phyloP scores from a whole-genome alignment of 2,329 filamentous ascomycete genomes.

The Nigrospora sphaerica region DNA sequence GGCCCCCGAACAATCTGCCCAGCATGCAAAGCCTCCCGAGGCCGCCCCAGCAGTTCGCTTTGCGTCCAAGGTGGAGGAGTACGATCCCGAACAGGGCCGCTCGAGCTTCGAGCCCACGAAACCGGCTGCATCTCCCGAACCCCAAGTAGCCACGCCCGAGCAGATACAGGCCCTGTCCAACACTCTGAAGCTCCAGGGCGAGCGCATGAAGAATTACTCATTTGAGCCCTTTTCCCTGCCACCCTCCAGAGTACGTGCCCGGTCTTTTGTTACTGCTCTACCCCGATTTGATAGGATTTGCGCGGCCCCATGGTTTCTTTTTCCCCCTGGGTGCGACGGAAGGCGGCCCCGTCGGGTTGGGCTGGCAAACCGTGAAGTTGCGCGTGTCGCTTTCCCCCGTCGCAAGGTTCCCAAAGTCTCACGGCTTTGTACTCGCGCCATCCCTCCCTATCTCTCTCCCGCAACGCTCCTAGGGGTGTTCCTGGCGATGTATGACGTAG shows the following conservation, averaged over 20 bases:
- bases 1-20: constrained; percentile 1
- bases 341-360: too few species aligned
- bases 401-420: too few species aligned
- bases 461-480: too few species aligned
- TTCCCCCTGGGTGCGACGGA: too few species aligned
- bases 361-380: too few species aligned
- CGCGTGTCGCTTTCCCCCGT: too few species aligned
- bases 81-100: constrained; percentile 5
- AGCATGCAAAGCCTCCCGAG: constrained; percentile 2
- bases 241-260: constrained; percentile 63
- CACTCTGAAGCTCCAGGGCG: constrained; percentile 63
- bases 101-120: constrained; percentile 11
- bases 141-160: constrained; percentile 43
- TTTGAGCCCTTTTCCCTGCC: constrained; percentile 91
- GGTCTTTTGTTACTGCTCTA: constrained; percentile 8
- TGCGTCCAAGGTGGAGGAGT: constrained; percentile 7
- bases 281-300: too few species aligned
- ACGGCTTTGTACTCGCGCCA: too few species aligned
- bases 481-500: too few species aligned
- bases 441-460: too few species aligned
- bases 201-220: constrained; percentile 83
- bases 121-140: constrained; percentile 15
- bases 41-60: constrained; percentile 6
- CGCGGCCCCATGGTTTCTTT: too few species aligned
- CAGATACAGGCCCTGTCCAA: constrained; percentile 66